Evolutionary conservation across 2,329 filamentous ascomycete genomes (phyloP).

Genomic region (Fusarium torulosum): DNA sequence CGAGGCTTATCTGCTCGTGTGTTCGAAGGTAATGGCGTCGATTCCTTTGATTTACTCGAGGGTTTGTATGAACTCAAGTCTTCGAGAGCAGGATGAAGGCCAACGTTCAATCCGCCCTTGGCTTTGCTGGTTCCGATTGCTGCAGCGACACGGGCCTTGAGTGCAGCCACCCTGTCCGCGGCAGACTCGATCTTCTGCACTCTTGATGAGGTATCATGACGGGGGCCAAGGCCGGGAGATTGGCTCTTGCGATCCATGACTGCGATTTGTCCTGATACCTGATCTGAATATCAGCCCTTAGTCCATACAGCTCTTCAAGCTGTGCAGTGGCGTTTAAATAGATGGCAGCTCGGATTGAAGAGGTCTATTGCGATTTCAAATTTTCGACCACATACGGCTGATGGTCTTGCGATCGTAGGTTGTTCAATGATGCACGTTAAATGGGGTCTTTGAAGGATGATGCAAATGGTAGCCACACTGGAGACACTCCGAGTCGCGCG

Average conservation of each 20-base stretch:
- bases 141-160: conserved; percentile 84
- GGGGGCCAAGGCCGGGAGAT: conserved; percentile 66
- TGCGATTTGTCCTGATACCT: conserved; percentile 2
- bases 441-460: conserved; percentile 22
- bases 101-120: conserved; percentile 78
- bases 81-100: conserved; percentile 80
- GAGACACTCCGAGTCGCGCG: conserved; percentile 31
- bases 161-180: conserved; percentile 77
- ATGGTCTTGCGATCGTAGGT: background rate
- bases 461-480: conserved; percentile 28
- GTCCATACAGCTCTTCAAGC: background rate
- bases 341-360: background rate
- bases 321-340: background rate
- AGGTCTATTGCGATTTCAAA: background rate
- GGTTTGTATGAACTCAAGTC: conserved; percentile 64
- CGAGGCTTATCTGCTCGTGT: conserved; percentile 34
- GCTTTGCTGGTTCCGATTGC: conserved; percentile 72
- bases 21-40: conserved; percentile 34
- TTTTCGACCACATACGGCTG: background rate
- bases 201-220: conserved; percentile 66
- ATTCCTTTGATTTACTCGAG: conserved; percentile 54
- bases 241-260: conserved; percentile 66
- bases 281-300: background rate
- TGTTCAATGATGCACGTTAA: background rate
- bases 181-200: conserved; percentile 69